Evolutionary conservation across 139 green algal species (phyloP).

Genomic region (Chlamydomonas sp.): DNA sequence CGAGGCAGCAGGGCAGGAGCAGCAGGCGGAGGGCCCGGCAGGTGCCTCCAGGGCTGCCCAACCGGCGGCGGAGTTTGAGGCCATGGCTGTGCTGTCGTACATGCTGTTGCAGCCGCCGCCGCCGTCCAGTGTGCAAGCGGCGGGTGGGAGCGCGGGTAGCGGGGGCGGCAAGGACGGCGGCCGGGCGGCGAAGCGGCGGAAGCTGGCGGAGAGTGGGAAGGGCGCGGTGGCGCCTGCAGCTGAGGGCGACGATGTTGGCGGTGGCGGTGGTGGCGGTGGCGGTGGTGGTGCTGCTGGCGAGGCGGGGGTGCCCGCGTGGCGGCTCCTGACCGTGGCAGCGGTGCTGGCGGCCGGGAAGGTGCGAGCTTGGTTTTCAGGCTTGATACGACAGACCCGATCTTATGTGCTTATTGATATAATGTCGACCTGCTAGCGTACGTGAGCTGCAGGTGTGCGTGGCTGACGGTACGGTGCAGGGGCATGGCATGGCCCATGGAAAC

Average conservation of each 20-base stretch:
- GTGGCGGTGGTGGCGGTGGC: not conserved
- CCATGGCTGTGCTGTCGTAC: constrained; percentile 30
- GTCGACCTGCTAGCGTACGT: no score
- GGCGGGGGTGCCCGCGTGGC: not conserved
- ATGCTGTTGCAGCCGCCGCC: constrained; percentile 13
- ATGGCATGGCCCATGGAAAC: not conserved
- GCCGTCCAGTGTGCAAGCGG: no score
- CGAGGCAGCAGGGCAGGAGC: not conserved
- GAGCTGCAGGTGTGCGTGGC: no score
- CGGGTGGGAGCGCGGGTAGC: not conserved
- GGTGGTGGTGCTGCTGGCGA: not conserved
- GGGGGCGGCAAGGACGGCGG: not conserved
- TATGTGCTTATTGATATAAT: no score
- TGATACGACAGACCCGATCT: no score
- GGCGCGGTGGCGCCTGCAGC: not conserved
- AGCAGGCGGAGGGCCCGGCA: not conserved
- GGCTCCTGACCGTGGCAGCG: not conserved
- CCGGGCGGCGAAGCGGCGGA: constrained; percentile 13
- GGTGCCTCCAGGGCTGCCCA: not conserved
- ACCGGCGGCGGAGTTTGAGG: constrained; percentile 33
- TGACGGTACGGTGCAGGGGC: no score
- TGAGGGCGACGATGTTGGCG: not conserved
- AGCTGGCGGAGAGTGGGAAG: not conserved
- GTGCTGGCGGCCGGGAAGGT: not conserved
- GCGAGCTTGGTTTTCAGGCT: not conserved